Conservation (phyloP, 2,329 filamentous ascomycete species). For the Meredithiella fracta region DNA sequence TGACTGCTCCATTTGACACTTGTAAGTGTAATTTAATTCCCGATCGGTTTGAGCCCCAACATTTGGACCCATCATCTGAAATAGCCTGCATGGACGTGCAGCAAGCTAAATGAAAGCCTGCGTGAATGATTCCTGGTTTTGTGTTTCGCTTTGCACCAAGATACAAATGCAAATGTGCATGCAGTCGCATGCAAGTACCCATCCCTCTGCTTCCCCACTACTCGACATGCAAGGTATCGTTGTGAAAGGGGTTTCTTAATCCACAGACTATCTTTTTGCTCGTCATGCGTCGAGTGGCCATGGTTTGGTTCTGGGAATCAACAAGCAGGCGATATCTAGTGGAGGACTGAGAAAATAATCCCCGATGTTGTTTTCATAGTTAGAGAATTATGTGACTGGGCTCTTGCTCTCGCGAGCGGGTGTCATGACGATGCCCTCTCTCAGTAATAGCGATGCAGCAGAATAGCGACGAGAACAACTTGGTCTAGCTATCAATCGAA, state of each 20-base stretch:
- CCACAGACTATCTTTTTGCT: too few species aligned
- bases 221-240: conserved; percentile 2
- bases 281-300: too few species aligned
- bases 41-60: not conserved
- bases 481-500: not conserved
- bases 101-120: not conserved
- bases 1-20: not conserved
- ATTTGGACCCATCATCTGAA: not conserved
- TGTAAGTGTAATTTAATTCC: not conserved
- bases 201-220: not conserved
- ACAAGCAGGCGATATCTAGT: too few species aligned
- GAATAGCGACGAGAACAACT: not conserved
- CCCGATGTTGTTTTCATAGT: not conserved
- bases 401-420: not conserved
- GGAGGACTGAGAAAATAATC: too few species aligned
- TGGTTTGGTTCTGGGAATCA: too few species aligned
- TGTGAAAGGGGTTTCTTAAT: conserved; percentile 1
- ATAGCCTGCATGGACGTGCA: conserved; percentile 11
- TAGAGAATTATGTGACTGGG: not conserved
- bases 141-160: not conserved
- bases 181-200: not conserved
- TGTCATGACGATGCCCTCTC: not conserved
- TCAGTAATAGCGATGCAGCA: not conserved
- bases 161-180: not conserved
- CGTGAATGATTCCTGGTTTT: not conserved